Base-by-base conservation (phyloP, 2,329 filamentous ascomycete species). In the Pseudogymnoascus destructans region DNA sequence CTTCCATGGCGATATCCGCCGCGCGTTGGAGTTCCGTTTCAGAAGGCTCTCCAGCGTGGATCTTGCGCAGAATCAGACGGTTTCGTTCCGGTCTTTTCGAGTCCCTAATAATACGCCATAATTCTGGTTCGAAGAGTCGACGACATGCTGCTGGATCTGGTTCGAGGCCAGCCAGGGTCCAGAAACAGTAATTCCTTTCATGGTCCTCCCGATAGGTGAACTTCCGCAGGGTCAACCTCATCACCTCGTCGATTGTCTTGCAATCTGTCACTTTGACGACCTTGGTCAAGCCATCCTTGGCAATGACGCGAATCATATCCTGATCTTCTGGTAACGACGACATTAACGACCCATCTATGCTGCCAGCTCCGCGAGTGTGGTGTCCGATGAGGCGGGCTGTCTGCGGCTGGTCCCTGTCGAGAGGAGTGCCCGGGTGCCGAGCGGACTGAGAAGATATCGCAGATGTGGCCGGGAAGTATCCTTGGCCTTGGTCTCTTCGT, bases 161-260 rank as follows among this genome's bases (percentile, higher is more conserved):
- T 54, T 96, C 89, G 36, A 89, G 76, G 56, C 91, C 92, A 64
- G 89, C 85, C 60, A 97, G 77, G 0, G 95, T 86, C 77, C 93
- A 97, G 74, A 98, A 97, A 74, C 91, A 96, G 73, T 95, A 97
- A 68, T 95, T 95, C 66, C 90, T 83, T 69, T 93, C 87, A 67
- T 96, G 90, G 62, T 92, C 88, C 68, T 95, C 90, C 19, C 90
- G 87, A 27, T 95, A 79, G 38, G 85, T 84, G 63, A 95, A 88
- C 70, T 97, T 97, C 64, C 86, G 83, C 46, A 97, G 74, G 0
- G 93, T 95, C 61, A 89, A 86, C 49, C 90, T 80, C 76, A 96
- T 92, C 57, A 97, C 88, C 64, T 97, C 90, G 67, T 96, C 93
- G 61, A 89, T 87, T 4, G 87, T 93, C 68, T 85, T 90, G 77